Evolutionary conservation across 306 rosid genomes (phyloP).

Genomic region (Ochetophila trinervis): DNA sequence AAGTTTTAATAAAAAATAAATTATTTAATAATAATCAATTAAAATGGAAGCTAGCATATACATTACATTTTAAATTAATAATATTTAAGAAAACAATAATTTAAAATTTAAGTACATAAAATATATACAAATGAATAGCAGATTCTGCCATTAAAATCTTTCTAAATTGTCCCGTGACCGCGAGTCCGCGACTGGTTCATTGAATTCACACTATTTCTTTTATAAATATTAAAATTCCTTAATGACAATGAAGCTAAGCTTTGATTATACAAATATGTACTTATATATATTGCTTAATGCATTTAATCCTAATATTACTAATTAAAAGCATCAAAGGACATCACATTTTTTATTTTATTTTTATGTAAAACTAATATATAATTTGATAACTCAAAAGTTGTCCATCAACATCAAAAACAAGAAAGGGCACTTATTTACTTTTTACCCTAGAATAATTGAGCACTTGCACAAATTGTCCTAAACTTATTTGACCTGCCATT

Average conservation of each 20-base stretch:
- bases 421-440: constrained; percentile 19
- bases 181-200: constrained; percentile 17
- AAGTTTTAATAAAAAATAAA: too few relatives aligned
- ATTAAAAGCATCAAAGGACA: background rate
- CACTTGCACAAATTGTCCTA: constrained; percentile 13
- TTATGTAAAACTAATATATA: background rate
- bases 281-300: too few relatives aligned
- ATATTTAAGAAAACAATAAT: too few relatives aligned
- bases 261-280: too few relatives aligned
- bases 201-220: background rate
- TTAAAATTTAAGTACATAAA: too few relatives aligned
- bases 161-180: constrained; percentile 13
- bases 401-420: constrained; percentile 21
- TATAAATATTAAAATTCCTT: background rate
- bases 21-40: too few relatives aligned
- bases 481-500: constrained; percentile 3
- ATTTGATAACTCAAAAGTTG: background rate
- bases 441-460: constrained; percentile 22
- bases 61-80: too few relatives aligned
- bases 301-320: background rate
- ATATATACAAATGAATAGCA: background rate
- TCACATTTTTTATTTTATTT: background rate
- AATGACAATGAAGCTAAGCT: background rate
- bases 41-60: too few relatives aligned
- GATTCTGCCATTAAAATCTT: background rate